Evolutionary conservation across 2,329 filamentous ascomycete genomes (phyloP), one percentile per base, ranked within the genome.

Genomic region (Cryphonectria nitschkei): DNA sequence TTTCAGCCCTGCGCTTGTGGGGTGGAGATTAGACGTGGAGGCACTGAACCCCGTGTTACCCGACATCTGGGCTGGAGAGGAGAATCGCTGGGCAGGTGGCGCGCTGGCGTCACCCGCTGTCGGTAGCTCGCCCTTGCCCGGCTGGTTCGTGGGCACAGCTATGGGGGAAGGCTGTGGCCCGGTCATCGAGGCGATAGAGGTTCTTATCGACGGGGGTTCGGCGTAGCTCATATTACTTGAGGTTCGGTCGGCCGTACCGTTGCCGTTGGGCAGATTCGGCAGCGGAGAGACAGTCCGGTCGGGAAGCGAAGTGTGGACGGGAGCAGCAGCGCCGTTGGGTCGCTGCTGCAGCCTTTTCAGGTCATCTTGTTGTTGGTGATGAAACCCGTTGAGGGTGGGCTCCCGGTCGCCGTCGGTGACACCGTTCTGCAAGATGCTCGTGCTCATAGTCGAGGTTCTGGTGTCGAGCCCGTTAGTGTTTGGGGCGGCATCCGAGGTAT

Each of bases 1-100:
- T 79, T 92, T 92, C 65, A 95, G 83, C 69, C 88, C 87, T 29
- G 87, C 83, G 19, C 85, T 84, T 11, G 88, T 83, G 54, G 90
- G 85, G 61, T 85, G 79, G 70, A 85, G 86, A 1, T 86, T 82
- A 16, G 85, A 83, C 41, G 82, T 78, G 41, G 79, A 80, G 52
- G 81, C 77, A 58, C 79, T 79, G 26, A 80, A 76, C 41, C 78
- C 76, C 67, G 80, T 78, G 37, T 81, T 78, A 68, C 82, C 81
- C 50, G 69, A 69, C 75, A 89, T 88, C 76, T 88, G 77, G 66
- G 90, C 85, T 13, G 92, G 90, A 2, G 90, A 90, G 5, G 91
- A 92, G 75, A 90, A 89, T 77, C 89, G 85, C 72, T 92, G 87
- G 26, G 85, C 82, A 62, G 72, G 72, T 62, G 73, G 71, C 29